Conservation (phyloP, 495 filamentous ascomycete species). For the Trichocladium antarcticum region DNA sequence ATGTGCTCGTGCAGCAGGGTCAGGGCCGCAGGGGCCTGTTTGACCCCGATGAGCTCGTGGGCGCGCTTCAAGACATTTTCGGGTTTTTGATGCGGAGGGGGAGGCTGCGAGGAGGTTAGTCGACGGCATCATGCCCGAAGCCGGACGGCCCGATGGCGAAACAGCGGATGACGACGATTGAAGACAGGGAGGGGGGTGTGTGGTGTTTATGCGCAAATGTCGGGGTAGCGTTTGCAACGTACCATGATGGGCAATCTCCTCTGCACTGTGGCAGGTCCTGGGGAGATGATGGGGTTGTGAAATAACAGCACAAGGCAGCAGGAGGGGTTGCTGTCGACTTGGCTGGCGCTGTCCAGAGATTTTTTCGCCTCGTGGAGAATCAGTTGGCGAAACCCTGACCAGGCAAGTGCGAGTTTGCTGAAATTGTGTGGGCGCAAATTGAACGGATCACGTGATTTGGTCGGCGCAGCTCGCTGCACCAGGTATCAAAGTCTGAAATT, state of each 20-base stretch:
- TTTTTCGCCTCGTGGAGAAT: slow-evolving; percentile 29
- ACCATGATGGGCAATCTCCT: slow-evolving; percentile 37
- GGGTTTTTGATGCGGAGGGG: slow-evolving; percentile 89
- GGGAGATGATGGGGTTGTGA: slow-evolving; percentile 19
- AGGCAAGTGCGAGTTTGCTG: slow-evolving; percentile 15
- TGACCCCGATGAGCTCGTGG: slow-evolving; percentile 95
- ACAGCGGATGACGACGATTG: slow-evolving; percentile 5
- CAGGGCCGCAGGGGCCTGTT: slow-evolving; percentile 82
- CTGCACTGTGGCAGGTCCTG: slow-evolving; percentile 22
- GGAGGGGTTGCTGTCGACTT: slow-evolving; percentile 25
- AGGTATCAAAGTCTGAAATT: neutral
- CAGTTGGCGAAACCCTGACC: slow-evolving; percentile 23
- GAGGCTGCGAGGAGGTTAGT: slow-evolving; percentile 53
- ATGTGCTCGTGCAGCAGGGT: slow-evolving; percentile 98
- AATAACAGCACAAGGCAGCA: slow-evolving; percentile 23
- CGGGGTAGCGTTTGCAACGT: slow-evolving; percentile 11
- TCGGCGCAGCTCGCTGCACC: neutral
- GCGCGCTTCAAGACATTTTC: slow-evolving; percentile 99
- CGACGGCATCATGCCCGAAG: neutral
- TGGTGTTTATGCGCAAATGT: neutral
- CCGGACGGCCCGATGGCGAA: slow-evolving; percentile 1
- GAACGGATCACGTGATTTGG: slow-evolving; percentile 21
- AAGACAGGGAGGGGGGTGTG: slow-evolving; percentile 7
- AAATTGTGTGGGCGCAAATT: slow-evolving; percentile 30
- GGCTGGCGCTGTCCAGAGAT: slow-evolving; percentile 25